phyloP scores from a whole-genome alignment of 179 eudicot genomes.

The Monotropa hypopitys region DNA sequence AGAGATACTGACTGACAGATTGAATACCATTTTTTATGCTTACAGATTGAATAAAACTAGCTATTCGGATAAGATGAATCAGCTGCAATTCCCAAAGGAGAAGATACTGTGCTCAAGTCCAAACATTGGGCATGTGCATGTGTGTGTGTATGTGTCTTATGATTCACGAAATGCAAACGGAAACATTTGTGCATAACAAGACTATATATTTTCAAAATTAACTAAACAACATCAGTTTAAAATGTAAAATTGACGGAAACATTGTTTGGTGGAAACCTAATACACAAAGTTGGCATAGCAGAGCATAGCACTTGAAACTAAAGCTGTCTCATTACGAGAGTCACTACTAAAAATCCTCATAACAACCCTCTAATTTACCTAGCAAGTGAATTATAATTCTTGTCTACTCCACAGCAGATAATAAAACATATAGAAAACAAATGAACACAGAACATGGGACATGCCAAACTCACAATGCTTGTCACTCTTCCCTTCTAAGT shows the following conservation, averaged over 20 bases:
- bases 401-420: neutral
- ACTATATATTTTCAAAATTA: neutral
- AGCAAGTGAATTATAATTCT: neutral
- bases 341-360: neutral
- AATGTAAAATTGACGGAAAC: neutral
- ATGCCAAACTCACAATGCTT: conserved; percentile 38
- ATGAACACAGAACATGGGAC: conserved; percentile 11
- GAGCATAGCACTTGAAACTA: neutral
- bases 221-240: neutral
- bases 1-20: neutral
- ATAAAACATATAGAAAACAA: neutral
- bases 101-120: neutral
- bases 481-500: conserved; percentile 22
- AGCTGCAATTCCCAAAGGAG: neutral
- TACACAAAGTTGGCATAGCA: neutral
- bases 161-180: neutral
- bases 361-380: neutral
- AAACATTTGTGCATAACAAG: neutral
- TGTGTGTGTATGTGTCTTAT: neutral
- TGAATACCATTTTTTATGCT: too few relatives aligned
- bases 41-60: neutral
- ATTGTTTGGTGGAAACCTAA: neutral
- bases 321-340: neutral
- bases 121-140: neutral
- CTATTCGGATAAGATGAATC: neutral